These are phyloP conservation scores for Elsinoe australis DNA, from an alignment of 2,329 filamentous ascomycete species.

Conservation along the genomic window DNA sequence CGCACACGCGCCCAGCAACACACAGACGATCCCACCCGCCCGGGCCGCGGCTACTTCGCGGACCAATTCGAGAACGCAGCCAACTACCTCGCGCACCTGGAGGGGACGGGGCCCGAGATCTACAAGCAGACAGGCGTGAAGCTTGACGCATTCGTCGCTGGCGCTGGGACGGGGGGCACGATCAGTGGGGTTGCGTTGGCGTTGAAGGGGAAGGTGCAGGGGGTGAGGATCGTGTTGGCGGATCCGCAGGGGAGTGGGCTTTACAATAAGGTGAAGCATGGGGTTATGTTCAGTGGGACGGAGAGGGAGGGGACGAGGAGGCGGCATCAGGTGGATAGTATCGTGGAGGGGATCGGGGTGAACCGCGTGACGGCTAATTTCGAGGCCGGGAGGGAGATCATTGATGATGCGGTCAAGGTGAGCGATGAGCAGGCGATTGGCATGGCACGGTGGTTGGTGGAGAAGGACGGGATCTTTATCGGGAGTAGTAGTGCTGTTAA, in stretches of 20 bases:
- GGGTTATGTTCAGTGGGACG: slow-evolving; percentile 87
- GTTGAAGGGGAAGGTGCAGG: slow-evolving; percentile 64
- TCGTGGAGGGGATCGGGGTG: slow-evolving; percentile 93
- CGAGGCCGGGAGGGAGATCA: slow-evolving; percentile 71
- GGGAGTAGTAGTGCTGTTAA: slow-evolving; percentile 97
- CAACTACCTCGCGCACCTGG: slow-evolving; percentile 79
- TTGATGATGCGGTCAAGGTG: slow-evolving; percentile 85
- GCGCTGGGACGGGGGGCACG: slow-evolving; percentile 90
- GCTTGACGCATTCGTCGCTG: slow-evolving; percentile 83
- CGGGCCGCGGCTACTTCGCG: slow-evolving; percentile 80
- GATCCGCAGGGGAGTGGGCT: slow-evolving; percentile 92
- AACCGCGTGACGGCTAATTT: slow-evolving; percentile 94
- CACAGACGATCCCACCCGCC: slow-evolving; percentile 48
- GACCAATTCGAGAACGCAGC: slow-evolving; percentile 91
- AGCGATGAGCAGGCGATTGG: slow-evolving; percentile 79
- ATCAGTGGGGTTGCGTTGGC: slow-evolving; percentile 78
- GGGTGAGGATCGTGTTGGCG: slow-evolving; percentile 68
- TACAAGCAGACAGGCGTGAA: slow-evolving; percentile 64
- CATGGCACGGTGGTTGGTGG: slow-evolving; percentile 96
- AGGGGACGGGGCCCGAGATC: slow-evolving; percentile 84
- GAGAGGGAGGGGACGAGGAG: slow-evolving; percentile 87
- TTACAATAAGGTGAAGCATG: slow-evolving; percentile 84
- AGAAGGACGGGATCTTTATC: slow-evolving; percentile 89
- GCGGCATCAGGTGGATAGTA: slow-evolving; percentile 84
- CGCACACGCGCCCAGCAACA: slow-evolving; percentile 68